phyloP scores from a whole-genome alignment of 768 basidiomycete species.

The Pulveroboletus sp. region DNA sequence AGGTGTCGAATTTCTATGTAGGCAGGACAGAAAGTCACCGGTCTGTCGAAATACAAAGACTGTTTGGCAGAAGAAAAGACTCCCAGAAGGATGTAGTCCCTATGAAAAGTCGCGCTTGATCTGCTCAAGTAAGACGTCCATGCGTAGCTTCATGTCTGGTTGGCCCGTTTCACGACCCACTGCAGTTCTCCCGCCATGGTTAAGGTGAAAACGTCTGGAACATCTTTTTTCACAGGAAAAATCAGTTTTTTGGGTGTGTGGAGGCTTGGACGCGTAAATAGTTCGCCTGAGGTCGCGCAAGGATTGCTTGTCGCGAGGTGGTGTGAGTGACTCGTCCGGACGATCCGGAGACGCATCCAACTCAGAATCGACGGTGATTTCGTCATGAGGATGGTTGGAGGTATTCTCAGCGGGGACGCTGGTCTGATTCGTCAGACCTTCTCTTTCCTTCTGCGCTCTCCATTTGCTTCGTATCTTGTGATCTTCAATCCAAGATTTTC shows the following conservation, averaged over 20 bases:
- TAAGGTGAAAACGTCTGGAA: slow-evolving; percentile 10
- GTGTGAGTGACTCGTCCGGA: slow-evolving; percentile 2
- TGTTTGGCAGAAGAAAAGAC: background rate
- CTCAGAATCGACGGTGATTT: background rate
- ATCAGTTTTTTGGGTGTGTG: slow-evolving; percentile 55
- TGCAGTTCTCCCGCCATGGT: slow-evolving; percentile 28
- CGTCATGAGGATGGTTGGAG: background rate
- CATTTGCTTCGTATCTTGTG: slow-evolving; percentile 76
- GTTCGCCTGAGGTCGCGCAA: slow-evolving; percentile 57
- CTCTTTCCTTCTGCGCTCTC: slow-evolving; percentile 62
- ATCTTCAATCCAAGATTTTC: slow-evolving; percentile 73
- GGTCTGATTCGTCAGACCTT: slow-evolving; percentile 28
- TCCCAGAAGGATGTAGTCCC: slow-evolving; percentile 4
- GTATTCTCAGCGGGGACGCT: background rate
- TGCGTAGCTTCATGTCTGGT: slow-evolving; percentile 81
- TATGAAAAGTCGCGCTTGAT: slow-evolving; percentile 61
- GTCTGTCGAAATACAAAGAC: background rate
- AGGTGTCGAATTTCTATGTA: slow-evolving; percentile 1
- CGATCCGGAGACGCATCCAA: background rate
- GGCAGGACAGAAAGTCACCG: background rate
- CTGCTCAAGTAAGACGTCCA: slow-evolving; percentile 82
- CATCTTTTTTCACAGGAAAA: slow-evolving; percentile 30
- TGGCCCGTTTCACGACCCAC: slow-evolving; percentile 36
- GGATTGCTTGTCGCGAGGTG: slow-evolving; percentile 24
- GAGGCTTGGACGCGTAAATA: slow-evolving; percentile 56